Evolutionary conservation across 176 grass and related monocot genomes (phyloP), one percentile per base, ranked within the genome.

Genomic region (Lolium multiflorum): DNA sequence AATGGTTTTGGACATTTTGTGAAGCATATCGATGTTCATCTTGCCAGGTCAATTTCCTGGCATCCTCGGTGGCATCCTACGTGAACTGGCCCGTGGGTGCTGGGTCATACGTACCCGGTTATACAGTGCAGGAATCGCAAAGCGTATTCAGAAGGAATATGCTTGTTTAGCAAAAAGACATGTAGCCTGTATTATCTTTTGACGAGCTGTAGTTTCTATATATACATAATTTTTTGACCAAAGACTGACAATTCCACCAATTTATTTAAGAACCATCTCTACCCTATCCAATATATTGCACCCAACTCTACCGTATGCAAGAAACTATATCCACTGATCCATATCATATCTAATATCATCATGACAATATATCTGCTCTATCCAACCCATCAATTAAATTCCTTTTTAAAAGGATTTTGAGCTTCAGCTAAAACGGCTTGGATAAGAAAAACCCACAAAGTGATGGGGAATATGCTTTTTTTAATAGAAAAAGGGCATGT

Each of bases 1-100:
- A 79, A 66, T 84, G 14, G 28, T 50, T 84, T 74, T 91, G 39
- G 85, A 87, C 68, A 17, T 76, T 79, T 44, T 48, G 50, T n/a
- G 24, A 15, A 37, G 35, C 39, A 44, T 47, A 79, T 47, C 61
- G 3, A 57, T 25, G 35, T 18, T 65, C 73, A 77, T 65, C 73
- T 67, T 66, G 60, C 43, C 17, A 18, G 63, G 74, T 77, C 60
- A 6, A 26, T 77, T 75, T 21, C 75, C 18, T n/a, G 26, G 18
- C 7, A 38, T 74, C 71, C 71, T 74, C 46, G 56, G 56, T 84
- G 82, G 44, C 73, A 77, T 65, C 73, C 61, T 41, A 37, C 48
- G 25, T 74, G 84, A 68, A 67, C 75, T 65, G 83, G 61, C 63
- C 18, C 35, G 3, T 77, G 78, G 61, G 4, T 61, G 56, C n/a